These are phyloP conservation scores for Periconia macrospinosa DNA, from an alignment of 2,329 filamentous ascomycete genomes.

Conservation along the genomic window DNA sequence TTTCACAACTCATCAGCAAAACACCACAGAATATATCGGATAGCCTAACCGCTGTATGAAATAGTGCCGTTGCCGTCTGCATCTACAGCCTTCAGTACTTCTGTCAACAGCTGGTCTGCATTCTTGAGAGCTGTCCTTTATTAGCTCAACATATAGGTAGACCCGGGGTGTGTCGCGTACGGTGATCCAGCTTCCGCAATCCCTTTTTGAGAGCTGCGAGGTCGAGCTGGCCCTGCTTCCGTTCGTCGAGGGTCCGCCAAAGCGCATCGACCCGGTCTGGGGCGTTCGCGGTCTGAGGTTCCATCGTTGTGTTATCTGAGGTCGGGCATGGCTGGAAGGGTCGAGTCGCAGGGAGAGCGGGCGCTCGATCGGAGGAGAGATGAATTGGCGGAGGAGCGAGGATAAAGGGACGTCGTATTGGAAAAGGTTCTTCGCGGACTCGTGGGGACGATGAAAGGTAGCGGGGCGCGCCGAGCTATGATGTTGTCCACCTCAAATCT, in stretches of 20 bases:
- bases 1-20: constrained; percentile 43
- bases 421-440: background rate
- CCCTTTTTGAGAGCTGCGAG: constrained; percentile 82
- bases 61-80: constrained; percentile 86
- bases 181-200: constrained; percentile 86
- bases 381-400: constrained; percentile 24
- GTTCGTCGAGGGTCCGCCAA: constrained; percentile 80
- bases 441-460: constrained; percentile 8
- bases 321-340: constrained; percentile 42
- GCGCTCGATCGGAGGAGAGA: constrained; percentile 19
- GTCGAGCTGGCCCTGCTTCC: constrained; percentile 77
- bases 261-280: constrained; percentile 82
- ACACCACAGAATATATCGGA: background rate
- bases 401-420: constrained; percentile 4
- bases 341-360: constrained; percentile 22
- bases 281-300: constrained; percentile 75
- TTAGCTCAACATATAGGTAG: constrained; percentile 16
- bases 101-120: constrained; percentile 80
- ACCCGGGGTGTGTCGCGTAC: constrained; percentile 54
- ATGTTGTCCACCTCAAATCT: constrained; percentile 1
- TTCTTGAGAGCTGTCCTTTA: constrained; percentile 73
- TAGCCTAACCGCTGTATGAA: constrained; percentile 73
- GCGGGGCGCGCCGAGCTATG: constrained; percentile 7
- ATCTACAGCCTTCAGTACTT: constrained; percentile 81
- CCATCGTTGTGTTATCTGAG: constrained; percentile 58